A percentile compares a stretch with the other conserved stretches of the same genome.
phyloP scores from a whole-genome alignment of 108 stramenopile genomes.

The Epipyxis sp. region DNA sequence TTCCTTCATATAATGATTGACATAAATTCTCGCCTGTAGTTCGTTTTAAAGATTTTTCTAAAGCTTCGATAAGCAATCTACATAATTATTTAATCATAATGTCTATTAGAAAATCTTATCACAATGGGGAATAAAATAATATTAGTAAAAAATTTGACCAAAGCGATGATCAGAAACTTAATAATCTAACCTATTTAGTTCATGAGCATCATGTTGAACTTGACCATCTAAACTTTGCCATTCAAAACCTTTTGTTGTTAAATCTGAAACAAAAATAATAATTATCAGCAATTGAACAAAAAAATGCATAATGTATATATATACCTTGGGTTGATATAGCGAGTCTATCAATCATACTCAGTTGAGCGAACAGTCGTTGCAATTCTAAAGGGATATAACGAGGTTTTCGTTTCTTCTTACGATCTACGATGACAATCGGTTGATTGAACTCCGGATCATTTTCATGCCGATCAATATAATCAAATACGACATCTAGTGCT shows the following conservation, averaged over 20 bases:
- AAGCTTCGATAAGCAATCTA: constrained; percentile 47
- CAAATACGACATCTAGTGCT: constrained; percentile 35
- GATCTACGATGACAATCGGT: constrained; percentile 12
- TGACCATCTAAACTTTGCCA: constrained; percentile 41
- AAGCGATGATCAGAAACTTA: too few species aligned
- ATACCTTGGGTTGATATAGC: constrained; percentile 11
- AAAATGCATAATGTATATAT: too few species aligned
- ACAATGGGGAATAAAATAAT: too few species aligned
- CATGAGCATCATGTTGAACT: constrained; percentile 47
- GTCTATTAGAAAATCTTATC: too few species aligned
- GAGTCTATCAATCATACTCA: constrained; percentile 35
- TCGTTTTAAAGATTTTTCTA: constrained; percentile 40
- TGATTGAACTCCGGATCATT: too few species aligned
- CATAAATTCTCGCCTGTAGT: constrained; percentile 39
- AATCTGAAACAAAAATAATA: too few species aligned
- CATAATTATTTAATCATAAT: too few species aligned
- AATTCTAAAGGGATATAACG: constrained; percentile 46
- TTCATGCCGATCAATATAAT: constrained; percentile 44
- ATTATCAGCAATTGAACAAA: too few species aligned
- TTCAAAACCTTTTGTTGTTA: constrained; percentile 34
- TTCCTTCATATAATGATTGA: constrained; percentile 39
- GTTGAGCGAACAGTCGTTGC: constrained; percentile 44
- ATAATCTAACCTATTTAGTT: constrained; percentile 45
- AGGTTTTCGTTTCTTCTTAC: constrained; percentile 32
- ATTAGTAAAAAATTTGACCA: too few species aligned